phyloP scores from a whole-genome alignment of 768 basidiomycete species.

The Boletus rubroflammeus region DNA sequence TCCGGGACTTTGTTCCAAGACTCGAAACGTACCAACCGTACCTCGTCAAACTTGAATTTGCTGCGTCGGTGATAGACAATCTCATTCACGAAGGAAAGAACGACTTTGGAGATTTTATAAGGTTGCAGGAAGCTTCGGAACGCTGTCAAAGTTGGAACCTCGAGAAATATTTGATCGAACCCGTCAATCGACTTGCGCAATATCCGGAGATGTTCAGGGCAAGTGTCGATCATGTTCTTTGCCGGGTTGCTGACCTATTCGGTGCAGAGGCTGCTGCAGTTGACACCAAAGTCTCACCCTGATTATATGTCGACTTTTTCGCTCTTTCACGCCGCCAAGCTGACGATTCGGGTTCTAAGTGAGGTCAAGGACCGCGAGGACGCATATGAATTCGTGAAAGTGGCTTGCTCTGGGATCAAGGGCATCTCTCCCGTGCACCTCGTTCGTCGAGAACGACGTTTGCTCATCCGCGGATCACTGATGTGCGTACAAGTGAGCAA shows the following conservation, averaged over 20 bases:
- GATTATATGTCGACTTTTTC: slow-evolving; percentile 70
- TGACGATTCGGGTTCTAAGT: slow-evolving; percentile 72
- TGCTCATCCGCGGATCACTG: slow-evolving; percentile 66
- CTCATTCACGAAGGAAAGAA: slow-evolving; percentile 47
- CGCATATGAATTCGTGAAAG: slow-evolving; percentile 73
- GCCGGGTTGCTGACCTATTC: slow-evolving; percentile 4
- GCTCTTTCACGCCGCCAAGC: slow-evolving; percentile 60
- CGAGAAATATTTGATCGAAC: slow-evolving; percentile 67
- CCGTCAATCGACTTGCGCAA: slow-evolving; percentile 64
- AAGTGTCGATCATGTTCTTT: slow-evolving; percentile 24
- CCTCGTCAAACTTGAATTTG: slow-evolving; percentile 64
- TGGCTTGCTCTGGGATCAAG: slow-evolving; percentile 53
- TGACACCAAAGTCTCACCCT: slow-evolving; percentile 65
- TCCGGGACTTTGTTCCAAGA: slow-evolving; percentile 59
- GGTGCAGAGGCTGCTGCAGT: slow-evolving; percentile 59
- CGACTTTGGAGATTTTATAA: slow-evolving; percentile 85
- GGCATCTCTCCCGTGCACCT: slow-evolving; percentile 54
- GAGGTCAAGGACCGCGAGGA: slow-evolving; percentile 87
- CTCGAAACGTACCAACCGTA: slow-evolving; percentile 88
- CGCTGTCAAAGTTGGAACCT: slow-evolving; percentile 64
- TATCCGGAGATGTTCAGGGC: slow-evolving; percentile 78
- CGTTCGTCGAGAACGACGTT: slow-evolving; percentile 67
- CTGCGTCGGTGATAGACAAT: slow-evolving; percentile 49
- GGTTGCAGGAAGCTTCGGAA: slow-evolving; percentile 54
- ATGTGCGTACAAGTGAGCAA: slow-evolving; percentile 38